Evolutionary conservation across 345 rosid genomes (phyloP), one percentile per base, ranked within the genome.

Genomic region (Zanthoxylum bungeanum): DNA sequence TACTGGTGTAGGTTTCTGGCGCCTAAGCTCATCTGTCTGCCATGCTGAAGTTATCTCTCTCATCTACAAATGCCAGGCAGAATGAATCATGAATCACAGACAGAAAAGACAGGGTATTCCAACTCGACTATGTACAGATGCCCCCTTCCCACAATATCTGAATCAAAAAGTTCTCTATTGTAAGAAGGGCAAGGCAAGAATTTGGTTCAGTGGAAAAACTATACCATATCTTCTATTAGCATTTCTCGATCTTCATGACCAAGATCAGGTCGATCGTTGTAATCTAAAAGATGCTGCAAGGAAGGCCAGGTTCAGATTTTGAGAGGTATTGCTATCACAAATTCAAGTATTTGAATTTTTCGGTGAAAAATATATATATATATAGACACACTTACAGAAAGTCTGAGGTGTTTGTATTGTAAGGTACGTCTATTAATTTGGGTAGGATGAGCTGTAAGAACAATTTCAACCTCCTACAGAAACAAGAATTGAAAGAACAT

Each of bases 11-110:
- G 98, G 98, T 75, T 83, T 89, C 72, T 89, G 97, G 72, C 97
- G 95, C 85, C 98, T 89, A 74, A 93, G 95, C 83, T 93, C 98
- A 77, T 93, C 98, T 25, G 97, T 93, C 85, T 93, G 97, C 98
- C 98, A 93, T 81, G 91, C 81, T 34, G 95, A 85, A 68, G 91
- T 89, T 75, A 91, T 89, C 84, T 93, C 98, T 80, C 97, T 88
- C 61, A 93, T 89, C 98, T 93, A 73, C 49, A 75, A 68, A 76
- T 58, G 53, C 66, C 73, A 36, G 34, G 59, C 73, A 49, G 22
- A 77, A 56, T 39, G 36, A 80, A 67, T 33, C 11, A 27, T 21
- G 61, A 49, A 42, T 62, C n/a, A 52, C 2, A 24, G 60, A 28
- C 44, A 10, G 16, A 37, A 12, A 60, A 53, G 7, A 22, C 4